Base-by-base conservation (phyloP, 257 asterid genomes). In the Vinca minor region DNA sequence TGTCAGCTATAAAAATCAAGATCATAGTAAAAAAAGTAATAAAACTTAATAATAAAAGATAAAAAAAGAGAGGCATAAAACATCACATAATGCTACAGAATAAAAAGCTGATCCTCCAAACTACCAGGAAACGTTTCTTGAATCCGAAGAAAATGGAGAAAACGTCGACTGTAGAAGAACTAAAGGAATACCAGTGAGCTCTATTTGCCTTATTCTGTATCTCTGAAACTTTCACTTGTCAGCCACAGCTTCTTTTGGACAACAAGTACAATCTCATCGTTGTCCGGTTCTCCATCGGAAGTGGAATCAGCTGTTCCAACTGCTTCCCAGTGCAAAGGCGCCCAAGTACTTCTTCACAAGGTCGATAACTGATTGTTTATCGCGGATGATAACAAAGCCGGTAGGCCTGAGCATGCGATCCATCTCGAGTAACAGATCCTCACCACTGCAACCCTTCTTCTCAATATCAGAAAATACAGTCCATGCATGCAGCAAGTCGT, bases 361-460 rank as follows among this genome's bases (percentile, higher is more conserved):
- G 28, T 91, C 95, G 17, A 91, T 83, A 34, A 85, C 81, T 0
- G 82, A 81, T 62, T 80, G 96, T 70, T 73, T 81, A 67, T 88
- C 98, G 39, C 79, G 70, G 78, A 91, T 69, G 66, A 91, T 87
- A 18, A 84, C 84, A 56, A 88, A 86, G 3, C 98, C 96, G 0
- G 90, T 84, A 1, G 98, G 98, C 83, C 98, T 83, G 66, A 91
- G 83, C 14, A 91, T 88, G 11, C 98, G 96, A 49, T 91, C 98
- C 73, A 91, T 83, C 79, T 91, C 98, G 17, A 91, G 83, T 54
- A 91, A 78, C 61, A 91, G 83, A 71, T 91, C 98, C 82, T 91
- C 98, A 13, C 94, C 95, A 34, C 96, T 86, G 76, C 98, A 91
- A 13, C 96, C 96, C 74, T 86, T 88, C 87, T 74, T 91, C 72